Base-by-base conservation (phyloP, 2,329 filamentous ascomycete genomes). In the Trichoderma afroharzianum region DNA sequence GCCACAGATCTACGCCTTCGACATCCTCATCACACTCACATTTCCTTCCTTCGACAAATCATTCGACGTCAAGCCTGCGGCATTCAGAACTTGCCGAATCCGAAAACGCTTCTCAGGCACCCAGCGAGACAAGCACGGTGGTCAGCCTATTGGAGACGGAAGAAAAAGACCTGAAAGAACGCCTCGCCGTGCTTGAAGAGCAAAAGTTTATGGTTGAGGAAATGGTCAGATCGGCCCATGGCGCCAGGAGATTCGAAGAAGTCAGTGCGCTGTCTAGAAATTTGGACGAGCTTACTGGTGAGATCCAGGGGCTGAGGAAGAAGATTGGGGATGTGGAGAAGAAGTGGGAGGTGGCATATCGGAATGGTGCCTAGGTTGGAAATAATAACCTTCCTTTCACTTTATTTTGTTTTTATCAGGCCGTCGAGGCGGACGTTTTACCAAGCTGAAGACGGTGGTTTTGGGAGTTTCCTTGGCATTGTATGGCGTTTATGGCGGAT, bases 161-260 rank as follows among this genome's bases (percentile, higher is more conserved):
- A 78, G 94, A 97, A 80, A 95, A 93, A 79, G 89, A 93, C 24
- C 83, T 97, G 1, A 88, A 92, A 18, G 94, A 97, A 77, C 86
- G 90, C 4, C 83, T 97, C 14, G 92, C 96, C 33, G 91, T 98
- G 7, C 85, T 98, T 1, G 94, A 97, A 80, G 95, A 98, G 81
- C 95, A 98, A 80, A 92, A 91, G 74, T 97, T 97, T 81, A 90
- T 97, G 82, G 94, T 98, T 0, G 89, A 91, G 47, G 90, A 93
- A 76, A 97, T 97, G 94, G 89, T 97, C 58, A 88, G 88, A 8
- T 89, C 91, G 72, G 93, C 94, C 0, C 91, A 91, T 62, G 91
- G 90, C 55, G 88, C 92, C 12, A 85, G 93, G 32, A 90, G 93
- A 72, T 97, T 97, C 75, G 95, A 97, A 77, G 95, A 98, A 80